phyloP scores from a whole-genome alignment of 2,329 filamentous ascomycete species.

The Claviceps quebecensis region DNA sequence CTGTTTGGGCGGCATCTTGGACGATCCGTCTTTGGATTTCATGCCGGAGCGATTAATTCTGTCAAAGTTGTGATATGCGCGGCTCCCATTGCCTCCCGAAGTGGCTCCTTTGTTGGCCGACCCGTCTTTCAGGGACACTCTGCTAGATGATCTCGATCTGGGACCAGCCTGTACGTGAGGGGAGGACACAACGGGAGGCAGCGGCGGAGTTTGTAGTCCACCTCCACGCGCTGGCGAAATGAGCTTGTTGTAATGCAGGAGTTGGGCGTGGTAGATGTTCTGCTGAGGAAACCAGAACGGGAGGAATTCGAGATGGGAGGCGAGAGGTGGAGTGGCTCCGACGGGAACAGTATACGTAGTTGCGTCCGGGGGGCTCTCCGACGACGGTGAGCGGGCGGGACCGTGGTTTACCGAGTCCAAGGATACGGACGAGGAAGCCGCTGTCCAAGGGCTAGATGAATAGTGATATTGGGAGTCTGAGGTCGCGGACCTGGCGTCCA shows the following conservation, averaged over 20 bases:
- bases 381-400: slow-evolving; percentile 11
- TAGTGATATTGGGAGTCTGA: slow-evolving; percentile 26
- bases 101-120: slow-evolving; percentile 30
- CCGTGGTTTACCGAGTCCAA: slow-evolving; percentile 12
- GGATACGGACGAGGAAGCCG: slow-evolving; percentile 15
- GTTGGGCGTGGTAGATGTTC: slow-evolving; percentile 45
- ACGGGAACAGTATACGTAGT: slow-evolving; percentile 9
- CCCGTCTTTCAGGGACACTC: slow-evolving; percentile 42
- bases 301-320: slow-evolving; percentile 37
- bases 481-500: slow-evolving; percentile 24
- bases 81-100: slow-evolving; percentile 52
- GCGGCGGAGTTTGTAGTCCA: slow-evolving; percentile 41
- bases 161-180: slow-evolving; percentile 42
- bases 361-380: slow-evolving; percentile 19
- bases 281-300: slow-evolving; percentile 47
- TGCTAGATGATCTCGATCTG: slow-evolving; percentile 45
- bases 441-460: slow-evolving; percentile 18
- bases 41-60: slow-evolving; percentile 51
- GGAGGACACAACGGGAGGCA: slow-evolving; percentile 40
- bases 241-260: slow-evolving; percentile 52
- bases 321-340: slow-evolving; percentile 18
- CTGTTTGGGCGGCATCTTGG: slow-evolving; percentile 38
- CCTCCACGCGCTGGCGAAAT: slow-evolving; percentile 43
- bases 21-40: slow-evolving; percentile 39
- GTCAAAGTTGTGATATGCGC: slow-evolving; percentile 38